Conservation (phyloP, 2,329 filamentous ascomycete species). For the Cladophialophora bantiana region DNA sequence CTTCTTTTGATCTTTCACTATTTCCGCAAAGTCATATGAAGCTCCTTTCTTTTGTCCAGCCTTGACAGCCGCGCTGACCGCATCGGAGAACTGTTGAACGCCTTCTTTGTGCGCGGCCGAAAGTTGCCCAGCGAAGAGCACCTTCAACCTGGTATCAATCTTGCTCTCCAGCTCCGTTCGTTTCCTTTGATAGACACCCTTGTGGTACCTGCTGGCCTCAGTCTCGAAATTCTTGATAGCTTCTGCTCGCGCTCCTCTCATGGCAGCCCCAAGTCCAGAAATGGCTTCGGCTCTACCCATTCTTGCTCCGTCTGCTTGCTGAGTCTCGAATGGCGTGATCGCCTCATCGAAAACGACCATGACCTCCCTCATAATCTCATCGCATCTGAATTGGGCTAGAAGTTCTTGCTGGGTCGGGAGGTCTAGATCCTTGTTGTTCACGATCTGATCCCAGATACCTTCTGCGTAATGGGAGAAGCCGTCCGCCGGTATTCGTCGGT, state of each 20-base stretch:
- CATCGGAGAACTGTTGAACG: conserved; percentile 82
- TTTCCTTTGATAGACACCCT: conserved; percentile 90
- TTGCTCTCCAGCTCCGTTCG: conserved; percentile 83
- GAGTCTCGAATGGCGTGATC: conserved; percentile 84
- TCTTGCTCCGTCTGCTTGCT: conserved; percentile 76
- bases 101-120: conserved; percentile 87
- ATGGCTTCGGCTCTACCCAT: conserved; percentile 77
- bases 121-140: conserved; percentile 87
- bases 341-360: conserved; percentile 80
- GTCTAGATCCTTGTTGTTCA: conserved; percentile 97
- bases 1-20: conserved; percentile 82
- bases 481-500: conserved; percentile 93
- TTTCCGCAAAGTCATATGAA: conserved; percentile 92
- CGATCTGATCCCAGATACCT: conserved; percentile 97
- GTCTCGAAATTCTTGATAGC: conserved; percentile 84
- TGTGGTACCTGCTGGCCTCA: conserved; percentile 94
- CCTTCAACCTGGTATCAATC: conserved; percentile 85
- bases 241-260: conserved; percentile 73
- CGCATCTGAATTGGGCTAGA: conserved; percentile 94
- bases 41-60: conserved; percentile 89
- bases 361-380: conserved; percentile 93
- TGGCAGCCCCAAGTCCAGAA: conserved; percentile 74
- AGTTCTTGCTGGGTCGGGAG: conserved; percentile 96
- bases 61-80: conserved; percentile 87
- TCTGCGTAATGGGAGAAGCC: conserved; percentile 95